These are phyloP conservation scores for Phaeosphaeriaceae sp. DNA, from an alignment of 2,329 filamentous ascomycete genomes.

Conservation along the genomic window DNA sequence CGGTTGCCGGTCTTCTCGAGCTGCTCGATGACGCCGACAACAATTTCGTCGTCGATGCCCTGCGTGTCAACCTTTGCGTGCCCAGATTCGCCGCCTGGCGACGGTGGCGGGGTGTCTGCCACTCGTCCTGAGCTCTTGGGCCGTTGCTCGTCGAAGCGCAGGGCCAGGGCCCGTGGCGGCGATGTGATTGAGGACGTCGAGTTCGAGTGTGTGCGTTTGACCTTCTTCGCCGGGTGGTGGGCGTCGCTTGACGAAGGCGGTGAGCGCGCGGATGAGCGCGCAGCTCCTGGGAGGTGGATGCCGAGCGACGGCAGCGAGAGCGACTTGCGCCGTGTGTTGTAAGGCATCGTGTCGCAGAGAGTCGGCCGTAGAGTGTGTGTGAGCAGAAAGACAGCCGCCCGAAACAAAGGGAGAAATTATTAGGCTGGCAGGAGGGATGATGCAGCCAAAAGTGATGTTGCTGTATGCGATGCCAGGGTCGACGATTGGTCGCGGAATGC, in stretches of 20 bases:
- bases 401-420: constrained; percentile 23
- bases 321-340: constrained; percentile 97
- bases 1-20: constrained; percentile 89
- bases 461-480: constrained; percentile 35
- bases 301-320: constrained; percentile 90
- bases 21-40: constrained; percentile 87
- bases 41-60: constrained; percentile 92
- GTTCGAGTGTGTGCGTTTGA: constrained; percentile 77
- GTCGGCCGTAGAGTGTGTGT: constrained; percentile 14
- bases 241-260: constrained; percentile 64
- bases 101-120: constrained; percentile 79
- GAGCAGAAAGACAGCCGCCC: constrained; percentile 2
- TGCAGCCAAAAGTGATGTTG: constrained; percentile 39
- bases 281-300: constrained; percentile 74
- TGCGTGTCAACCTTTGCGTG: constrained; percentile 74
- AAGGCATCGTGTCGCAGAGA: constrained; percentile 70
- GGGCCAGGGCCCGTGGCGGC: constrained; percentile 53
- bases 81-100: constrained; percentile 63
- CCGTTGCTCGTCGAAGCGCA: constrained; percentile 56
- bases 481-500: constrained; percentile 46
- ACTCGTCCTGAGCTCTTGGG: constrained; percentile 53
- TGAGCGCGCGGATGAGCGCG: constrained; percentile 60
- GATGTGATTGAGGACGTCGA: constrained; percentile 51
- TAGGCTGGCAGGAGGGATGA: constrained; percentile 29
- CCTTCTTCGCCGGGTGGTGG: constrained; percentile 63